Conservation (phyloP, 148 eudicot genomes). For the Vaccinium myrtillus region DNA sequence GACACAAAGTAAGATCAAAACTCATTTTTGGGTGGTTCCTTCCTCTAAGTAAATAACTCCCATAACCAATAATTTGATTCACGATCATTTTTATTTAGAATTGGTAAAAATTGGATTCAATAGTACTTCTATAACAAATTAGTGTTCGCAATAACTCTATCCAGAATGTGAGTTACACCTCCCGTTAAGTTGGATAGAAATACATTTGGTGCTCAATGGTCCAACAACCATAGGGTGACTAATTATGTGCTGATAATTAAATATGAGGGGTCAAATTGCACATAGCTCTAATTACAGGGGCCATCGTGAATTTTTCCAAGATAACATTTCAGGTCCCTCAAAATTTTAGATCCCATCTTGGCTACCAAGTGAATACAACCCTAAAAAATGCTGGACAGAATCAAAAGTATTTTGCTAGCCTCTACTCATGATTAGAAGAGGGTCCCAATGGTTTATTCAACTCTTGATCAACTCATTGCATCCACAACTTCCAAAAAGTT, state of each 20-base stretch:
- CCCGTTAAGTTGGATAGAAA: not conserved
- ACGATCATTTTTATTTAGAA: too few relatives aligned
- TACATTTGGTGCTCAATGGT: not conserved
- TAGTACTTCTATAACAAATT: not conserved
- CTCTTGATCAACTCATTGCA: constrained; percentile 12
- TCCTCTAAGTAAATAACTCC: not conserved
- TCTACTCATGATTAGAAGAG: constrained; percentile 18
- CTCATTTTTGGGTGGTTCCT: not conserved
- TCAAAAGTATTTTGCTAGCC: constrained; percentile 6
- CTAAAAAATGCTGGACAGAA: not conserved
- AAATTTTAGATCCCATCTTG: not conserved
- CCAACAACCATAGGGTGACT: too few relatives aligned
- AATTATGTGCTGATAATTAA: too few relatives aligned
- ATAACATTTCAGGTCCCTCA: too few relatives aligned
- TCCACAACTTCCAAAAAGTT: constrained; percentile 15
- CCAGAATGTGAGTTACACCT: not conserved
- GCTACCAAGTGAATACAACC: constrained; percentile 3
- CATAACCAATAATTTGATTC: too few relatives aligned
- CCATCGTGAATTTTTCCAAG: too few relatives aligned
- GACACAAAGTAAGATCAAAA: not conserved
- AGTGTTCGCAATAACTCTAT: not conserved
- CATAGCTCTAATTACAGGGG: too few relatives aligned
- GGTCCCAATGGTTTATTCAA: constrained; percentile 6
- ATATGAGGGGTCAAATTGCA: too few relatives aligned
- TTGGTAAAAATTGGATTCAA: not conserved